Evolutionary conservation across 305 asterid species (phyloP), one percentile per base, ranked within the genome.

Genomic region (Fraxinus platypoda): DNA sequence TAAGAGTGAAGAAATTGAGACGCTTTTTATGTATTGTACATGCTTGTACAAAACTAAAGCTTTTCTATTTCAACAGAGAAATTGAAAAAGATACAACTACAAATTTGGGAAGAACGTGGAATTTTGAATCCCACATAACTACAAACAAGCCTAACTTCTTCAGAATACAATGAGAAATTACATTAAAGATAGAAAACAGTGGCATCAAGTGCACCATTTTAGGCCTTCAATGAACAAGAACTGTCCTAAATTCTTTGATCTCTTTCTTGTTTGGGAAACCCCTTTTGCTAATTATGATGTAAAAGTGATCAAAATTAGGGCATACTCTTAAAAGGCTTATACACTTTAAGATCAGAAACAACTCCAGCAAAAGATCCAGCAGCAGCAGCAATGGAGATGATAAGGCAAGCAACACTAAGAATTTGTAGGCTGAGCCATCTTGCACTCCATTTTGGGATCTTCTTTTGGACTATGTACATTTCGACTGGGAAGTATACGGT

Each of bases 311-410:
- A 70, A 54, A 59, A 76, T 86, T 79, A 90, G 75, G 76, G 74
- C 74, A 81, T 86, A 28, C 87, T 84, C 85, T 87, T 81, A 89
- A 94, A 94, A 35, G 97, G 97, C 87, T 83, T 91, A 82, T 93
- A 94, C 70, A 81, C 82, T 84, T 93, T 86, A 23, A 94, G 97
- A 85, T 94, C 97, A 38, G 88, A 54, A 11, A 88, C 91, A 75
- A 94, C 94, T 41, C 97, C 97, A 31, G 95, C 98, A 46, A 93
- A 82, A 2, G 97, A 93, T 3, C 97, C 97, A 64, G 88, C 90
- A 2, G 84, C 93, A 2, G 98, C 98, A 17, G 91, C 93, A 72
- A 94, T 52, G 0, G 97, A 91, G 72, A 94, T 86, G 2, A 90
- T 38, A 74, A 94, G 80, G 79, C 95, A 94, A 77, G 92, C 91